Base-by-base conservation (phyloP, 2,329 filamentous ascomycete genomes). In the Xylaria sp. region DNA sequence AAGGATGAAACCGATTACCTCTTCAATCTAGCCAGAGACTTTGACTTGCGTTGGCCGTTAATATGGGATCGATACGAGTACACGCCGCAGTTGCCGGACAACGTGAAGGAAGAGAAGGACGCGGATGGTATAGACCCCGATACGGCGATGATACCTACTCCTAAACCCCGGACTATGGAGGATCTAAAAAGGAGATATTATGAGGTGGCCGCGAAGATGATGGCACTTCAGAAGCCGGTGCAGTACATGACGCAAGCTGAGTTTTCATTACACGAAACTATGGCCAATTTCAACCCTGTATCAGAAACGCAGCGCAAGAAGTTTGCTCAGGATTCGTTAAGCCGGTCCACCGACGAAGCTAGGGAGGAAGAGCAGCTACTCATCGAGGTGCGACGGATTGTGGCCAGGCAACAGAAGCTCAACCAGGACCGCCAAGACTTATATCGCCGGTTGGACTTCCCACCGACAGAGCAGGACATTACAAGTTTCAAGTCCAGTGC, bases 1-100 rank as follows among this genome's bases (percentile, higher is more conserved):
- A 93, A 92, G 76, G 91, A 96, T 75, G 96, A 99, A 81, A 99
- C 96, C 9, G 94, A 98, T 78, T 98, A 98, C 77, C 82, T 99
- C 71, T 87, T 98, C 78, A 84, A 88, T 2, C 79, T 95, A 42
- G 92, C 89, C 16, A 86, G 86, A 66, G 91, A 94, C 55, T 97
- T 90, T 77, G 93, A 97, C 77, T 86, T 97, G 69, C 91, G 96
- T 73, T 99, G 96, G 94, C 87, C 95, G 3, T 80, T 98, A 18
- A 93, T 99, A 69, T 93, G 91, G 85, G 96, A 99, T 79, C 92
- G 95, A 66, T 99, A 98, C 82, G 93, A 97, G 63, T 97, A 88
- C 78, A 81, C 79, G 3, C 84, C 86, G 2, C 81, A 82, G 35
- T 78, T 81, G 1, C 79, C 81, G 21, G 72, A 69, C 9, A 65